Evolutionary conservation across 495 filamentous ascomycete species (phyloP), one percentile per base, ranked within the genome.

Genomic region (Stereocaulon alpinum): DNA sequence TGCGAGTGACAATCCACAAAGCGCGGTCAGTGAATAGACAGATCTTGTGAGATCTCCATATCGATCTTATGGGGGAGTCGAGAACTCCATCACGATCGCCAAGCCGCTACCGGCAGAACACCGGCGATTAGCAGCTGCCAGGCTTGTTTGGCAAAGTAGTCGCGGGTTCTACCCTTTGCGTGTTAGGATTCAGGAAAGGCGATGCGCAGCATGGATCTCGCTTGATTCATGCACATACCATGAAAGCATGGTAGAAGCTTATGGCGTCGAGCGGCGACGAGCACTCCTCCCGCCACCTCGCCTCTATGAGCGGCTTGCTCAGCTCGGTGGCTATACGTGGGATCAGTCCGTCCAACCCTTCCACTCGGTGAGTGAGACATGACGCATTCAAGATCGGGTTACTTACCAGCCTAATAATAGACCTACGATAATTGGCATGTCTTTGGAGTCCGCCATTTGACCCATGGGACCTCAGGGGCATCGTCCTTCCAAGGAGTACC

Each of bases 361-460:
- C 65, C 87, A 89, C 71, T 87, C 87, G n/a, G 69, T 70, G 30
- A 62, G 66, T 29, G 24, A 47, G 27, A 9, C 30, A 18, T 15
- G 18, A 12, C 27, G 42, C 15, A 14, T 3, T 11, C 5, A 24
- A 42, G 9, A 14, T 24, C 2, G 24, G 5, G n/a, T 27, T 37
- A 17, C 63, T 66, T 43, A 63, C 49, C 20, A 15, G 6, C 9
- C 3, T 40, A 27, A 20, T 14, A 22, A 34, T 51, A 71, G 69
- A 86, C 81, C 61, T 91, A 91, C 70, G 85, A 86, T 65, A 86
- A 86, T 71, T 91, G 87, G 82, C 79, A 82, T 67, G 76, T 84
- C 22, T 78, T 71, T 59, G 81, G 81, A 42, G 71, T 77, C 44
- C 71, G 73, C 9, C 76, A 80, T 66, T 61, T 71, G 34, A 43